Percentiles rank a stretch among this genome's conserved stretches.
phyloP scores from a whole-genome alignment of 768 basidiomycete species.

The Imleria badia region DNA sequence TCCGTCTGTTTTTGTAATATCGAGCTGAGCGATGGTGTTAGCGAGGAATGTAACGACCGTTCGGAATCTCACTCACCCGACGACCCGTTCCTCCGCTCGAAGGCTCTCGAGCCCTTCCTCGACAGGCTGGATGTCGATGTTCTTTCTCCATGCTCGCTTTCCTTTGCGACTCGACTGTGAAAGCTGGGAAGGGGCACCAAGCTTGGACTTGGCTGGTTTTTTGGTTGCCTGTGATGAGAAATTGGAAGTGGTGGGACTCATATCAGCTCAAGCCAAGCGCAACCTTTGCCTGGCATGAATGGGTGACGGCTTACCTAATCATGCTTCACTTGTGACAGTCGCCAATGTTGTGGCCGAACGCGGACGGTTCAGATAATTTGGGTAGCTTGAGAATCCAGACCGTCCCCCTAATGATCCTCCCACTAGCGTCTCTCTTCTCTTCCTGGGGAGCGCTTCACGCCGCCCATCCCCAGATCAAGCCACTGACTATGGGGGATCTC shows the following conservation, averaged over 20 bases:
- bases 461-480: no score
- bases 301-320: conserved; percentile 4
- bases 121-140: conserved; percentile 80
- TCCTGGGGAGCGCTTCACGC: no score
- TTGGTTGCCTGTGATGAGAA: background rate
- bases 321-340: no score
- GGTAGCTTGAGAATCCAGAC: no score
- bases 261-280: background rate
- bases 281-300: background rate
- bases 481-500: no score
- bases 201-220: conserved; percentile 13
- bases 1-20: conserved; percentile 66
- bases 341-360: no score
- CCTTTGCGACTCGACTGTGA: conserved; percentile 79
- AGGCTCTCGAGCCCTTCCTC: conserved; percentile 74
- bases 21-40: conserved; percentile 39
- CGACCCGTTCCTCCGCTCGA: conserved; percentile 77
- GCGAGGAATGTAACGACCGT: background rate
- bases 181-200: conserved; percentile 31
- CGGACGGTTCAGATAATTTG: no score
- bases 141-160: conserved; percentile 93
- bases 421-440: no score
- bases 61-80: conserved; percentile 53
- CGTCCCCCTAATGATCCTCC: no score
- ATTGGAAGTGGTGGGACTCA: conserved; percentile 7